Evolutionary conservation across 768 basidiomycete species (phyloP).

Genomic region (Pulveroboletus sp.): DNA sequence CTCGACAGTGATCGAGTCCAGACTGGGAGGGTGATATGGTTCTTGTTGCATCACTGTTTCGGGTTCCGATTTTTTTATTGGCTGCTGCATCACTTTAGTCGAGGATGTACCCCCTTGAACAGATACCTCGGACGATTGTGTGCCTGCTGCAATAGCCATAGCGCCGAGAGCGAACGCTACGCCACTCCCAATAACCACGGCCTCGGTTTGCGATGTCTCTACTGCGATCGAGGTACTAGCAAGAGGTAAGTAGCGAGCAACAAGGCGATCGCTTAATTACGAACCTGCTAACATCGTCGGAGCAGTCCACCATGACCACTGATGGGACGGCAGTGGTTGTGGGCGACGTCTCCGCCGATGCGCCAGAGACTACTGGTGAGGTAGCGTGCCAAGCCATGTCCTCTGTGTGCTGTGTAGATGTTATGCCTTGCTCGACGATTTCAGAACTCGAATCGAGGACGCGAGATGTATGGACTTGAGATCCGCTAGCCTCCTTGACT

Average conservation of each 20-base stretch:
- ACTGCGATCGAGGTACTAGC: not conserved
- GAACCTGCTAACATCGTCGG: constrained; percentile 1
- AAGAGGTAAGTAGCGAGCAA: not conserved
- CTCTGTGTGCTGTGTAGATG: not conserved
- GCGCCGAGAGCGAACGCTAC: not conserved
- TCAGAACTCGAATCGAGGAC: not conserved
- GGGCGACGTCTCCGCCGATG: not conserved
- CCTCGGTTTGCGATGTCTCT: not conserved
- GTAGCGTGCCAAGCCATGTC: not conserved
- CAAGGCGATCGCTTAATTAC: not conserved
- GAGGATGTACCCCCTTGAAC: not conserved
- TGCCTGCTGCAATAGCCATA: not conserved
- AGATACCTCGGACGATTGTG: not conserved
- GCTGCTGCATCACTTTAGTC: not conserved
- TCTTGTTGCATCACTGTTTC: not conserved
- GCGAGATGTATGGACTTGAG: not conserved
- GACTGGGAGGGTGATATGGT: not conserved
- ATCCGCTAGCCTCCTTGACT: not conserved
- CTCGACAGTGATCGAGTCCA: not conserved
- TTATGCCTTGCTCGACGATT: not conserved
- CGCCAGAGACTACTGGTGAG: not conserved
- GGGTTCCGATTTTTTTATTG: not conserved
- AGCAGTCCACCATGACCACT: not conserved
- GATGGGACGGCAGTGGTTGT: not conserved
- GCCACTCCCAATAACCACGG: not conserved